Base-by-base conservation (phyloP, 371 early-diverging fungal species). In the Nematocida homosporus region DNA sequence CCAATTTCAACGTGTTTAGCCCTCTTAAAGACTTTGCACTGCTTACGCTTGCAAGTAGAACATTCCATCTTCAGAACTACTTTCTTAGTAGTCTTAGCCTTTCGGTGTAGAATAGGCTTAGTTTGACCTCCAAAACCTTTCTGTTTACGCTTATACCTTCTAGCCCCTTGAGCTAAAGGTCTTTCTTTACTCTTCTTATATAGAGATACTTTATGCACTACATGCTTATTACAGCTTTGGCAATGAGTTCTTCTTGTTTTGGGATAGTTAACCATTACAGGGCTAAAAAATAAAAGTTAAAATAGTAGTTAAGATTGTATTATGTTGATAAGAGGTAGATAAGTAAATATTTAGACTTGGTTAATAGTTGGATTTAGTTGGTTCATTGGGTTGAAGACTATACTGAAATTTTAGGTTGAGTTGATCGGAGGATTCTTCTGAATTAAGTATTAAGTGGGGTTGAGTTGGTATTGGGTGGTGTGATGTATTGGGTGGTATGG, bases 1-100 rank as follows among this genome's bases (percentile, higher is more conserved):
- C 95, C 95, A 68, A 97, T 89, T 87, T 95, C 94, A 85, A 95
- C 95, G 90, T 93, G 95, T 89, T 97, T 97, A 89, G 95, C 94
- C 81, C 97, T 91, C 90, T 94, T 94, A 84, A 93, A 82, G 72
- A 93, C 88, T 56, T 90, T 86, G 87, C 93, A 93, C 83, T 88
- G 68, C 89, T 92, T 91, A 88, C 89, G 88, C 89, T 93, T 93
- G 90, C 97, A 97, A 82, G 87, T 89, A 78, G 89, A 90, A 88
- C 97, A 97, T 87, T 95, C 94, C 60, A 95, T 86, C 88, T 94
- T 92, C 77, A 95, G 88, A 55, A 93, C 93, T 82, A 95, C 87
- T 90, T 97, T 96, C 90, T 95, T 97, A 86, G 95, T 94, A 18
- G 72, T 55, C 50, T 85, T 85, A 6, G 83, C 80, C 54, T 86